Evolutionary conservation across 2,329 filamentous ascomycete species (phyloP), one percentile per base, ranked within the genome.

Genomic region (Venturia asperata): DNA sequence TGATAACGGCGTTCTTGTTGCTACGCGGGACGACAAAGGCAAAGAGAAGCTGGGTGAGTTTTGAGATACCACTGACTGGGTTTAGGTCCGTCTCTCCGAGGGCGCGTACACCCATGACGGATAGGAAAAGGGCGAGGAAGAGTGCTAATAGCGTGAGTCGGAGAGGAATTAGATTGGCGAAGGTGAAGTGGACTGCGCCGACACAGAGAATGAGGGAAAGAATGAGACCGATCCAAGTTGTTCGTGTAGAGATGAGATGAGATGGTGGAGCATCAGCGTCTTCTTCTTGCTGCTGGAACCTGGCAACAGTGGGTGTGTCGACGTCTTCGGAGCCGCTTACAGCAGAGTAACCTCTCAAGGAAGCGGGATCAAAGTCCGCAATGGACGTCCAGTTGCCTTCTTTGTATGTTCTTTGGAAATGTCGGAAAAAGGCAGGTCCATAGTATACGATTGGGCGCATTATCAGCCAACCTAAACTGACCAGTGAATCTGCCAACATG

Each of bases 21-120:
- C 86, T 85, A 64, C 88, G 81, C 0, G 94, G 92, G 15, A 64
- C 92, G 47, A 95, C 90, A 62, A 96, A 79, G 2, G 94, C 94
- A 75, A 99, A 97, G 73, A 97, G 88, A 2, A 99, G 85, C 76
- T 99, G 94, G 0, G 94, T 96, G 3, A 99, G 83, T 78, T 99
- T 99, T 73, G 89, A 93, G 75, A 97, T 99, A 42, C 94, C 94
- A 0, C 91, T 96, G 2, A 97, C 94, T 0, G 94, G 94, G 73
- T 97, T 97, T 11, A 99, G 82, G 71, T 99, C 94, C 5, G 94
- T 97, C 79, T 97, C 86, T 52, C 86, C 86, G 0, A 87, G 77
- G 0, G 85, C 85, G 49, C 85, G 82, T 1, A 87, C 85, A 56
- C 84, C 85, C 84, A 87, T 87, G 65, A 87, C 79, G 45, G 81